Evolutionary conservation across 78 protist genomes (phyloP), one percentile per base, ranked within the genome.

Genomic region (Protostelium mycophagum): DNA sequence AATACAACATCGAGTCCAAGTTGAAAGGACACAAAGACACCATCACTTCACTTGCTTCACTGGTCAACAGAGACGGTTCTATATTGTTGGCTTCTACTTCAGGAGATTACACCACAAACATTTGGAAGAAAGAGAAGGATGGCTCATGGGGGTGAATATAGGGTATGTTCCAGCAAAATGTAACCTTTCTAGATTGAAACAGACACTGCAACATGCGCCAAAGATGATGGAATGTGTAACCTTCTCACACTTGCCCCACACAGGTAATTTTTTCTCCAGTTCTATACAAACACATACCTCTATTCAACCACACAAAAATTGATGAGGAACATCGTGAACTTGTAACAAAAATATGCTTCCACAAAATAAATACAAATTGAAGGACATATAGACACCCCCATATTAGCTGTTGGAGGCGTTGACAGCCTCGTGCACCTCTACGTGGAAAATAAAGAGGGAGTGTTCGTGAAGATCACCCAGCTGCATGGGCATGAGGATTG

Each of bases 401-500:
- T 91, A 25, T 28, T 91, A 9, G 94, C 91, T 35, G 9, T 91
- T 16, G 94, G 94, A 89, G 94, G 94, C 1, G 51, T 91, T 1
- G 94, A 91, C 28, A 86, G 92, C 37, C 89, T 86, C 63, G 88
- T 91, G 37, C 94, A 91, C 84, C 38, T 91, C 28, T 91, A n/a
- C 39, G 38, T 91, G 31, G 89, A 91, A 83, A 35, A 0, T 25
- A 28, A 34, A 25, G 0, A 16, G n/a, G 25, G 85, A 36, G 85
- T 35, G 51, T 91, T 91, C 36, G 86, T 87, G 63, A 86, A 87
- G 37, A n/a, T 93, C 38, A n/a, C 84, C 34, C n/a, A 90, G 73
- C 38, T 93, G 28, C 92, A 93, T 89, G 95, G 95, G 31, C 95
- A 93, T 88, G 93, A 93, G 38, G 95, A 93, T 90, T 93, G 95